Conservation (phyloP, 331 rosid species). For the Phaseolus coccineus region DNA sequence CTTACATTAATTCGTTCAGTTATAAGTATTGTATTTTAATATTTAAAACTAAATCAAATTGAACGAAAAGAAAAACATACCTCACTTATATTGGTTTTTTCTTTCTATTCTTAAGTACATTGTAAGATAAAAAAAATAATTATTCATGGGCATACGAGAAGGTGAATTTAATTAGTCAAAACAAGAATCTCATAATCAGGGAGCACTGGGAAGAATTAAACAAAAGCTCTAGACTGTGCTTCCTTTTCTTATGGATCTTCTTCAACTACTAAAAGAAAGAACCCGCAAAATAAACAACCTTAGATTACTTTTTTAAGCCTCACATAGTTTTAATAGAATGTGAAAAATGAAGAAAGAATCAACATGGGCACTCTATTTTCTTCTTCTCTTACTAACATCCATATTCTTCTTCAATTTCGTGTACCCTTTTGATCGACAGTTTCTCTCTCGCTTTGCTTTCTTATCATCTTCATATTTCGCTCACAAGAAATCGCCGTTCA, state of each 20-base stretch:
- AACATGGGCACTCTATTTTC: constrained; percentile 52
- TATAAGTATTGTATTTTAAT: not conserved
- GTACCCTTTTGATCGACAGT: constrained; percentile 49
- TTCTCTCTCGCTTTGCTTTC: constrained; percentile 49
- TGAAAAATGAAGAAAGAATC: constrained; percentile 54
- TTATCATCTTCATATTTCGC: constrained; percentile 41
- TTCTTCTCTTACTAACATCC: constrained; percentile 53
- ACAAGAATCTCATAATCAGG: not conserved
- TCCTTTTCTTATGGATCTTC: constrained; percentile 55
- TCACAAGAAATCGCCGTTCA: constrained; percentile 3
- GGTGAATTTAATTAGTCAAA: not conserved
- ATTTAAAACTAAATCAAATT: not conserved
- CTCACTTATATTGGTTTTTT: not conserved
- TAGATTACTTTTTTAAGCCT: not conserved
- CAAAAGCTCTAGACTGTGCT: not conserved
- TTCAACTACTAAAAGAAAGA: constrained; percentile 25
- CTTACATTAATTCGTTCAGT: not conserved
- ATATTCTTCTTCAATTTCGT: constrained; percentile 47
- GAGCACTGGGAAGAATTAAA: not conserved
- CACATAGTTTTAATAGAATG: constrained; percentile 22
- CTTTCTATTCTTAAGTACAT: not conserved
- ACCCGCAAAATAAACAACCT: not conserved
- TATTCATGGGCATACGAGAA: not conserved
- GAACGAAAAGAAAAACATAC: not conserved
- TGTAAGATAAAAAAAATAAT: not conserved